Evolutionary conservation across 2,329 filamentous ascomycete species (phyloP).

Genomic region (Fusarium subglutinans): DNA sequence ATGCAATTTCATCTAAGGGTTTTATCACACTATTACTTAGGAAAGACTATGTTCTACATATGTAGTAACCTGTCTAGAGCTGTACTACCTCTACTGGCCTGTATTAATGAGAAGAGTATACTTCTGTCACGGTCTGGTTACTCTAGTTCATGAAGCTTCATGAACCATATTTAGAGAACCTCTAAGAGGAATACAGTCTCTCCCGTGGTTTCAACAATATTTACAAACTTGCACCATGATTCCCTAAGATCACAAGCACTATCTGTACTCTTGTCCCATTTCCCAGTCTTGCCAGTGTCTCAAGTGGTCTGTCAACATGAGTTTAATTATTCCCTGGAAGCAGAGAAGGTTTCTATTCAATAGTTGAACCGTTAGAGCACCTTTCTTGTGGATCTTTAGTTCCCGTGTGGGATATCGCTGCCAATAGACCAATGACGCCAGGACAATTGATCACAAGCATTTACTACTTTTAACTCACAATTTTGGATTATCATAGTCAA

Average conservation of each 20-base stretch:
- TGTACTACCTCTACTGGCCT: background rate
- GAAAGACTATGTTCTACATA: background rate
- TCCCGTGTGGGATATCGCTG: slow-evolving; percentile 26
- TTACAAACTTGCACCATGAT: background rate
- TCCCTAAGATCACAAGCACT: background rate
- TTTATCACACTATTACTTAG: background rate
- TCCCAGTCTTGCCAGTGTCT: background rate
- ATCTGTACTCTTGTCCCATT: background rate
- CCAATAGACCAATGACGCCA: slow-evolving; percentile 1
- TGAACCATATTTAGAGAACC: background rate
- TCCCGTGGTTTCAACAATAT: background rate
- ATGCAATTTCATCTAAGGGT: background rate
- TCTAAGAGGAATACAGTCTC: background rate
- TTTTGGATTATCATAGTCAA: slow-evolving; percentile 15
- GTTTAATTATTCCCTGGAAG: background rate
- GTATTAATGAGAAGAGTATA: background rate
- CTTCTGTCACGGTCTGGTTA: background rate
- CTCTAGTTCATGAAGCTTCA: background rate
- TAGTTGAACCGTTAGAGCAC: slow-evolving; percentile 30
- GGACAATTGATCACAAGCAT: slow-evolving; percentile 29
- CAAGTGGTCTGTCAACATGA: too few relatives aligned
- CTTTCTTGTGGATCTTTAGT: slow-evolving; percentile 35
- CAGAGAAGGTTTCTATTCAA: background rate
- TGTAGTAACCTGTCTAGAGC: background rate
- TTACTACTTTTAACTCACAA: background rate